phyloP scores from a whole-genome alignment of 345 rosid genomes.

The Citrus australasica region DNA sequence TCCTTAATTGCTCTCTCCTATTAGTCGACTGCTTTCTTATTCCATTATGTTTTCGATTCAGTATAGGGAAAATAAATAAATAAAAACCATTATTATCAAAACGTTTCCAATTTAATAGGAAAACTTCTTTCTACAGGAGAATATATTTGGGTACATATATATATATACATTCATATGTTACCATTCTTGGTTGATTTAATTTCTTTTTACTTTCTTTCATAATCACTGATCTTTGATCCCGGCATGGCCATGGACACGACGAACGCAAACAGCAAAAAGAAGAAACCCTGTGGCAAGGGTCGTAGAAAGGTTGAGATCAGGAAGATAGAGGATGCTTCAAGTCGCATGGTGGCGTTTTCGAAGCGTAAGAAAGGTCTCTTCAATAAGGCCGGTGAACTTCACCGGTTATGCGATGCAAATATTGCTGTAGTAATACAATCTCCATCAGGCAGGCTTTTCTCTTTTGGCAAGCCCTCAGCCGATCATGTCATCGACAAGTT shows the following conservation, averaged over 20 bases:
- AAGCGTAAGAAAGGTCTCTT: slow-evolving; percentile 29
- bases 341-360: slow-evolving; percentile 21
- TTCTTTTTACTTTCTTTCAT: neutral
- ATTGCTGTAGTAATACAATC: slow-evolving; percentile 21
- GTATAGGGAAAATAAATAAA: neutral
- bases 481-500: neutral
- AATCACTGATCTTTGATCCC: too few relatives aligned
- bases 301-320: slow-evolving; percentile 26
- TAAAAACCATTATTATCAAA: neutral
- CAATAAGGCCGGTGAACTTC: slow-evolving; percentile 22
- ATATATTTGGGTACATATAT: neutral
- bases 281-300: neutral
- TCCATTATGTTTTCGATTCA: too few relatives aligned
- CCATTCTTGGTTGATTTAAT: neutral
- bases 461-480: neutral
- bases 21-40: neutral
- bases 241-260: too few relatives aligned
- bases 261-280: neutral
- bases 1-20: too few relatives aligned
- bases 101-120: neutral
- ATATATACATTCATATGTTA: neutral
- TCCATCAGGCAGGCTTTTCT: slow-evolving; percentile 5
- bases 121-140: neutral
- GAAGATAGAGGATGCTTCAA: slow-evolving; percentile 18
- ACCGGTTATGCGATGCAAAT: slow-evolving; percentile 17